These are phyloP conservation scores for Cutaneotrichosporon curvatum DNA, from an alignment of 1,284 basidiomycete species.

Conservation along the genomic window DNA sequence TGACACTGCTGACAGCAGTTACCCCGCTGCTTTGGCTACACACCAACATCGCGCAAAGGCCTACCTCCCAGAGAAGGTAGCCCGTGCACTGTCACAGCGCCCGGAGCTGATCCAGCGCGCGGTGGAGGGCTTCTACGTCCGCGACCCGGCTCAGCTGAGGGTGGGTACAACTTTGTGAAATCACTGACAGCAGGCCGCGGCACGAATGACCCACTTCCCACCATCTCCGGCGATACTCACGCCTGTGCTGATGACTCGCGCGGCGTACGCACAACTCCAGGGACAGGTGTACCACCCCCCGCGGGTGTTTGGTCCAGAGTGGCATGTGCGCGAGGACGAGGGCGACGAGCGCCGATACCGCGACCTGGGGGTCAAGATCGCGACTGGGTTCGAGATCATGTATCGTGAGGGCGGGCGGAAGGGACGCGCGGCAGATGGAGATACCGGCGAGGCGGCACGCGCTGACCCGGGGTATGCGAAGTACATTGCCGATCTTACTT, in stretches of 20 bases:
- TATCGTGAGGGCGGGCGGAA: conserved; percentile 68
- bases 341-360: conserved; percentile 61
- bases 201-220: conserved; percentile 80
- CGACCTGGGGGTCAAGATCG: conserved; percentile 84
- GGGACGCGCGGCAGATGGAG: conserved; percentile 42
- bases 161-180: conserved; percentile 50
- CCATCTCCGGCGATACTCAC: conserved; percentile 59
- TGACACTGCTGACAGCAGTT: conserved; percentile 48
- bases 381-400: conserved; percentile 90
- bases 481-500: conserved; percentile 60
- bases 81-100: conserved; percentile 58
- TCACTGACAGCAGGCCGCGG: conserved; percentile 56
- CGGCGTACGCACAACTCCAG: conserved; percentile 83
- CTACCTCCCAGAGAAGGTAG: conserved; percentile 71
- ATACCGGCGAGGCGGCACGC: conserved; percentile 1
- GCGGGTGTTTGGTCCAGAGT: conserved; percentile 65
- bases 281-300: conserved; percentile 90
- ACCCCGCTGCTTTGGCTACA: conserved; percentile 59
- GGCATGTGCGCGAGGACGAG: conserved; percentile 48
- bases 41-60: conserved; percentile 76
- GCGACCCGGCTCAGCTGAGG: conserved; percentile 77
- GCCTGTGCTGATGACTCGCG: conserved; percentile 68
- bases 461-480: conserved; percentile 24
- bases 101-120: conserved; percentile 75
- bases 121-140: conserved; percentile 83